Evolutionary conservation across 495 filamentous ascomycete genomes (phyloP).

Genomic region (Hypomontagnella submonticulosa): DNA sequence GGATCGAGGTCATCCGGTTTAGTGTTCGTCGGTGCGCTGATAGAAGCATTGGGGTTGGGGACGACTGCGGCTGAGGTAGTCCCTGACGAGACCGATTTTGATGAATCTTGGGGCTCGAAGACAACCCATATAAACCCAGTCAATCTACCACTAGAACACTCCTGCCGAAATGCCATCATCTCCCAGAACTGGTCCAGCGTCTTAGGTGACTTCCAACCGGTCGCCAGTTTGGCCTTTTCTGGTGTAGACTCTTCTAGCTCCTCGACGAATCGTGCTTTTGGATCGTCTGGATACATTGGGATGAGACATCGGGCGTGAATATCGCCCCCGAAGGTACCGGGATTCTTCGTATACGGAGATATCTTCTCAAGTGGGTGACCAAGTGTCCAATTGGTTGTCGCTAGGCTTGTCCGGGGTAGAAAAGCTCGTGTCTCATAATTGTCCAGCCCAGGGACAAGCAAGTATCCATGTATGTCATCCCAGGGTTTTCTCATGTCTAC

Average conservation of each 20-base stretch:
- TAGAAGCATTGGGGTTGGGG: slow-evolving; percentile 43
- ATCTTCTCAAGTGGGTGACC: slow-evolving; percentile 67
- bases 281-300: slow-evolving; percentile 93
- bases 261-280: slow-evolving; percentile 89
- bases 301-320: slow-evolving; percentile 87
- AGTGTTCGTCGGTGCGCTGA: slow-evolving; percentile 33
- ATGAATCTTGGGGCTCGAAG: slow-evolving; percentile 63
- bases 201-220: slow-evolving; percentile 81
- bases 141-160: slow-evolving; percentile 89
- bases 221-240: slow-evolving; percentile 57
- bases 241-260: slow-evolving; percentile 86
- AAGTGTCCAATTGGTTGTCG: slow-evolving; percentile 61
- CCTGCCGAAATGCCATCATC: slow-evolving; percentile 95
- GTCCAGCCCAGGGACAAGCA: slow-evolving; percentile 89
- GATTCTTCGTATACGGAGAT: slow-evolving; percentile 72
- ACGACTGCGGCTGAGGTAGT: slow-evolving; percentile 9
- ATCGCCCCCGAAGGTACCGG: slow-evolving; percentile 46
- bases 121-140: slow-evolving; percentile 97
- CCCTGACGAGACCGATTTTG: slow-evolving; percentile 6
- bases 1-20: neutral
- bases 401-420: slow-evolving; percentile 55
- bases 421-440: slow-evolving; percentile 76
- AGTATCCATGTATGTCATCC: slow-evolving; percentile 71
- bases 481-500: slow-evolving; percentile 42
- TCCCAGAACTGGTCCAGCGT: slow-evolving; percentile 96